These are phyloP conservation scores for Aspergillus pseudonomiae DNA, from an alignment of 2,329 filamentous ascomycete genomes.

Conservation along the genomic window DNA sequence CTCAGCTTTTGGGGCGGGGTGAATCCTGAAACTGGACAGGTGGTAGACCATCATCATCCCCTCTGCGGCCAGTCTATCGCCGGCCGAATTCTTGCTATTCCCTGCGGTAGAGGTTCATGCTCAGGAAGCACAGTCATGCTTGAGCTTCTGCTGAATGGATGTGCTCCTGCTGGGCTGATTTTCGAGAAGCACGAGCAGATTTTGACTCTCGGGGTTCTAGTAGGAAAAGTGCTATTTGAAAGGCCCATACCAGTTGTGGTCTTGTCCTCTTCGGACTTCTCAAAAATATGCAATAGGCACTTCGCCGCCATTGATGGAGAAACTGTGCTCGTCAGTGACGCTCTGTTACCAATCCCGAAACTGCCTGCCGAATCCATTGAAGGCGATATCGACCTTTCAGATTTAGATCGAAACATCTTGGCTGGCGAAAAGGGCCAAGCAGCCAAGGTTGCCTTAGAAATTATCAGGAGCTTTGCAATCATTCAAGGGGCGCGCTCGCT, in stretches of 20 bases:
- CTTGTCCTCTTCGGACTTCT: conserved; percentile 24
- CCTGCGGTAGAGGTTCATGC: conserved; percentile 52
- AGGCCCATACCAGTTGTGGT: conserved; percentile 46
- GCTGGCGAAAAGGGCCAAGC: conserved; percentile 38
- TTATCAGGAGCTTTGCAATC: conserved; percentile 42
- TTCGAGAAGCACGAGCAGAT: conserved; percentile 50
- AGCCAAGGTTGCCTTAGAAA: conserved; percentile 40
- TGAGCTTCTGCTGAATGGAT: conserved; percentile 47
- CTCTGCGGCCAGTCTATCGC: conserved; percentile 38
- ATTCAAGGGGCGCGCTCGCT: conserved; percentile 38
- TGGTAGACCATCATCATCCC: conserved; percentile 51
- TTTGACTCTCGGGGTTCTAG: conserved; percentile 49
- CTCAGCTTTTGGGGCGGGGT: conserved; percentile 55
- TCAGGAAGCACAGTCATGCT: conserved; percentile 51
- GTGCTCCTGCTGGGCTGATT: conserved; percentile 44
- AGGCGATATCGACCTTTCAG: conserved; percentile 21
- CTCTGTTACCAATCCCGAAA: not conserved
- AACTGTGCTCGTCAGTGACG: not conserved
- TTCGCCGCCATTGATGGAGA: conserved; percentile 11
- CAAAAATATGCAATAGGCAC: not conserved
- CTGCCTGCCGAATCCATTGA: not conserved
- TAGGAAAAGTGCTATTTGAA: conserved; percentile 46
- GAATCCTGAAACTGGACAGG: conserved; percentile 41
- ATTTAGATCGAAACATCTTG: conserved; percentile 30
- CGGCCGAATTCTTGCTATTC: conserved; percentile 46